A percentile compares a stretch with the other conserved stretches of the same genome.
phyloP scores from a whole-genome alignment of 257 asterid genomes.

The Gentiana macrophylla region DNA sequence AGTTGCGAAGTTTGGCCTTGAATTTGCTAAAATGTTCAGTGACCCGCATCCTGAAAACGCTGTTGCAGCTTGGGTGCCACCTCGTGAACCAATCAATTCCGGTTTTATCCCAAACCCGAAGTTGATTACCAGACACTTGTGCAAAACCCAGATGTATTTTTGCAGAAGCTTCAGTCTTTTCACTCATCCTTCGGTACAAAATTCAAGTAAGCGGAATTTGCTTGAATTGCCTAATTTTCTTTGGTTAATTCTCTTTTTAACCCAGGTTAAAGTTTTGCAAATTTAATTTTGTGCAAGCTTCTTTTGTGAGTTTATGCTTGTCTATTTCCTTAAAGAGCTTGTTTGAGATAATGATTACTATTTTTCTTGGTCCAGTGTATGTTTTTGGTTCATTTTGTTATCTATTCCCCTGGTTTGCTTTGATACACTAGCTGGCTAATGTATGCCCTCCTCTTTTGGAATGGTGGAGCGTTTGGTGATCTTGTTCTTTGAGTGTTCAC shows the following conservation, averaged over 20 bases:
- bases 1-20: no score
- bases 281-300: no score
- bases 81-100: background rate
- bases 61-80: conserved; percentile 1
- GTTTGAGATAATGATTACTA: no score
- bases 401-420: no score
- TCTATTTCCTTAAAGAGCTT: background rate
- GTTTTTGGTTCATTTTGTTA: no score
- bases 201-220: conserved; percentile 12
- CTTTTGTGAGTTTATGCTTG: no score
- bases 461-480: no score
- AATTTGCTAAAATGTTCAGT: conserved; percentile 36
- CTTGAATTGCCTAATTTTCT: background rate
- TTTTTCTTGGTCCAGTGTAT: no score
- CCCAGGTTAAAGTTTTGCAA: background rate
- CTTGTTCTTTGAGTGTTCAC: no score
- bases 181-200: conserved; percentile 29
- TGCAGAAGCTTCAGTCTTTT: conserved; percentile 56
- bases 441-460: no score
- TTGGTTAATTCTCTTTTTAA: background rate
- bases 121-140: conserved; percentile 64
- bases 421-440: no score
- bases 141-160: conserved; percentile 56
- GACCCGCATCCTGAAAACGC: conserved; percentile 35
- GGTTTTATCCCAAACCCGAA: conserved; percentile 65